phyloP scores from a whole-genome alignment of 2,329 filamentous ascomycete species.

The Didymella glomerata region DNA sequence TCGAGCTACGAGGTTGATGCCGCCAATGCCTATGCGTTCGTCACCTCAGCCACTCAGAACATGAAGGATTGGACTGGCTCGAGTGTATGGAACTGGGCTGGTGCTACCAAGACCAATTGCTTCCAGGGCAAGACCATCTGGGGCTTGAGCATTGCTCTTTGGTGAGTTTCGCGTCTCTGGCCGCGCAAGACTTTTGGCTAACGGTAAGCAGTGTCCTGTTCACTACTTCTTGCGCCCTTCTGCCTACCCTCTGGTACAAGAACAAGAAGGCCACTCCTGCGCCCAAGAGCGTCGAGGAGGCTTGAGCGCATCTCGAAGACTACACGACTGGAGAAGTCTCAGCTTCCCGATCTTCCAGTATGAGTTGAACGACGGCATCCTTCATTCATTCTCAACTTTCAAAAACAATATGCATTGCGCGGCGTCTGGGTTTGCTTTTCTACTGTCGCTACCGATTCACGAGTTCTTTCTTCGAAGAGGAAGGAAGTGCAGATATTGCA shows the following conservation, averaged over 20 bases:
- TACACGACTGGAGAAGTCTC: background rate
- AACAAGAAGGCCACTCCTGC: conserved; percentile 55
- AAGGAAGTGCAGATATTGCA: conserved; percentile 14
- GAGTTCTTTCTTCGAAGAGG: background rate
- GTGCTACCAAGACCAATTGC: conserved; percentile 72
- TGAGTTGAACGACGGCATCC: background rate
- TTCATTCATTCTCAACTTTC: background rate
- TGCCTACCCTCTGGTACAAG: conserved; percentile 61
- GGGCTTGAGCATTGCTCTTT: conserved; percentile 83
- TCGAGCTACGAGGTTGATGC: conserved; percentile 56
- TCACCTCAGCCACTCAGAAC: conserved; percentile 61
- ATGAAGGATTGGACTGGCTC: conserved; percentile 60
- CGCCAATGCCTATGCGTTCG: conserved; percentile 62
- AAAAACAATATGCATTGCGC: conserved; percentile 31
- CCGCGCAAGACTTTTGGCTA: conserved; percentile 11
- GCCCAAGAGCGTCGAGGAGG: conserved; percentile 47
- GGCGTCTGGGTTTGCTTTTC: conserved; percentile 28
- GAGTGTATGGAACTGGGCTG: conserved; percentile 63
- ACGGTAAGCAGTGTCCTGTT: conserved; percentile 53
- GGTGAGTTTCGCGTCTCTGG: conserved; percentile 54
- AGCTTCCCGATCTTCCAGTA: background rate
- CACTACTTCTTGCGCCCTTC: conserved; percentile 54
- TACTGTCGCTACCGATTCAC: conserved; percentile 20
- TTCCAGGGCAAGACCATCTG: conserved; percentile 86
- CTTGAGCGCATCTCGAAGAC: conserved; percentile 17